Evolutionary conservation across 1,284 basidiomycete species (phyloP).

Genomic region (Fomitiporia mediterranea): DNA sequence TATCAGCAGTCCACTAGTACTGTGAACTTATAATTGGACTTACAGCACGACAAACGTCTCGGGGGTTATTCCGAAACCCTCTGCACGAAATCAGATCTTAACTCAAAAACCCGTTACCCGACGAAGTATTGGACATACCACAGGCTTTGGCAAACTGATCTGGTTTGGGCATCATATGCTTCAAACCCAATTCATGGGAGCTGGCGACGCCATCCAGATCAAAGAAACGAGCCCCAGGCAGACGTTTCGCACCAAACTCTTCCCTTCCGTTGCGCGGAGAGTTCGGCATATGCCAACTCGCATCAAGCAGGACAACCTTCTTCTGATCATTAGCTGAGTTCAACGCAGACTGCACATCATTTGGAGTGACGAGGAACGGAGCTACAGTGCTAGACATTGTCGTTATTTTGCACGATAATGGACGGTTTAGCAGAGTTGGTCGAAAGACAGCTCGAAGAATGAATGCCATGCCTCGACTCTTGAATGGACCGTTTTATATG

Average conservation of each 20-base stretch:
- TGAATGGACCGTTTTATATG: not conserved
- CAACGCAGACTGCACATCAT: conserved; percentile 1
- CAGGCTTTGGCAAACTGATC: conserved; percentile 77
- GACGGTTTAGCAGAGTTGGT: not conserved
- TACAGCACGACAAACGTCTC: conserved; percentile 81
- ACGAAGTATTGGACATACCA: conserved; percentile 43
- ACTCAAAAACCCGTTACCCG: not conserved
- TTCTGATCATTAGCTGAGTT: not conserved
- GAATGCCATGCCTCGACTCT: not conserved
- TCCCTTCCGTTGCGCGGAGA: conserved; percentile 56
- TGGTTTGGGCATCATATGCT: conserved; percentile 89
- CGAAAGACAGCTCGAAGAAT: not conserved
- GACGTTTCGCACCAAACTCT: conserved; percentile 65
- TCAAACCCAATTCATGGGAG: conserved; percentile 67
- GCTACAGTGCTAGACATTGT: conserved; percentile 13
- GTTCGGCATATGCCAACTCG: conserved; percentile 88
- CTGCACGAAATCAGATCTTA: not conserved
- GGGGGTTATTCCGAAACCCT: conserved; percentile 55
- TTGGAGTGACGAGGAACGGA: conserved; percentile 11
- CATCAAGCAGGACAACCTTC: conserved; percentile 59
- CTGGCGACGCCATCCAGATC: conserved; percentile 81
- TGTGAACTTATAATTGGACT: conserved; percentile 23
- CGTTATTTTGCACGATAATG: conserved; percentile 4
- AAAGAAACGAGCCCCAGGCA: conserved; percentile 75
- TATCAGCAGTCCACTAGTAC: too few species aligned